phyloP scores from a whole-genome alignment of 805 yeast species.

The Blastobotrys robertii region DNA sequence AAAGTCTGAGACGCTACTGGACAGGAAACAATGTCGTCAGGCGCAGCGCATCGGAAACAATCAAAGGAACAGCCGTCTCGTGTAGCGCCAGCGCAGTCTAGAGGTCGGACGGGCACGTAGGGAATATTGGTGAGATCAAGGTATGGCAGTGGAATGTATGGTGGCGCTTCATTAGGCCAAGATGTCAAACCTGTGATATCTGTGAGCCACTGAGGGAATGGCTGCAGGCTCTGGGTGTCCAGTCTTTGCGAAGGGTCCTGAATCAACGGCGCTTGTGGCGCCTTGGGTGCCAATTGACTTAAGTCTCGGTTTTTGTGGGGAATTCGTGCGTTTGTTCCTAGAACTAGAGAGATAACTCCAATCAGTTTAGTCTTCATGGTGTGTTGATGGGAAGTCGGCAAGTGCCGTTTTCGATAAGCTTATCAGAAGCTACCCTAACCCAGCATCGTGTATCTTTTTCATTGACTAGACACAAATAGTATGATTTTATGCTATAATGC shows the following conservation, averaged over 20 bases:
- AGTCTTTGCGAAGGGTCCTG: too few species aligned
- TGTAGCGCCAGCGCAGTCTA: constrained; percentile 40
- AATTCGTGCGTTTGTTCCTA: too few species aligned
- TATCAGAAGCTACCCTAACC: too few species aligned
- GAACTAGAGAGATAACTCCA: too few species aligned
- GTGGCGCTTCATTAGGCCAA: constrained; percentile 88
- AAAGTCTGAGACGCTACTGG: constrained; percentile 72
- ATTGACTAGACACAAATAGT: too few species aligned
- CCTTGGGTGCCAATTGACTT: too few species aligned
- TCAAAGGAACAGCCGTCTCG: constrained; percentile 70
- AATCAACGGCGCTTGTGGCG: too few species aligned
- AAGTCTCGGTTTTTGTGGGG: too few species aligned
- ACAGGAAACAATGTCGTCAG: constrained; percentile 72
- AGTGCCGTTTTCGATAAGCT: too few species aligned
- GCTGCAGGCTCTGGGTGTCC: constrained; percentile 23
- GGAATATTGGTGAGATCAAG: constrained; percentile 51
- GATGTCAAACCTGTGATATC: constrained; percentile 59
- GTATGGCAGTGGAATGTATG: constrained; percentile 73
- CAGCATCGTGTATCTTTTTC: too few species aligned
- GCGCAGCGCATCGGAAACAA: constrained; percentile 66
- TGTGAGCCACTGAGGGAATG: constrained; percentile 73
- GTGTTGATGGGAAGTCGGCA: too few species aligned
- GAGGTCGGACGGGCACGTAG: constrained; percentile 20
- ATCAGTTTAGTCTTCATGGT: too few species aligned
- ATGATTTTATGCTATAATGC: neutral